Base-by-base conservation (phyloP, 805 yeast genomes). In the Hanseniaspora occidentalis region DNA sequence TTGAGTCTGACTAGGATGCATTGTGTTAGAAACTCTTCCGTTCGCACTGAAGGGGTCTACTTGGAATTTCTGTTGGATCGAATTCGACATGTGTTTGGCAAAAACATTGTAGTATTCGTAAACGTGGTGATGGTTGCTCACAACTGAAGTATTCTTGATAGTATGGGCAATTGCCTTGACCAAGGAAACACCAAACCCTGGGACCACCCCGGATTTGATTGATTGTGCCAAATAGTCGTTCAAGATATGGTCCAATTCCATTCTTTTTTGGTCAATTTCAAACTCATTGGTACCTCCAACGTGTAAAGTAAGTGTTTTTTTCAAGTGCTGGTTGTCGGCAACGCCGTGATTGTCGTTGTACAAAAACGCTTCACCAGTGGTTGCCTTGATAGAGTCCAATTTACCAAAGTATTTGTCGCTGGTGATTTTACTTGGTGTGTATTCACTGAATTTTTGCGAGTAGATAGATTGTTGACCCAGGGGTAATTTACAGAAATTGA, bases 361-460 rank as follows among this genome's bases (percentile, higher is more conserved):
- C 13, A 57, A 38, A 33, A 57, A 52, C 10, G 57, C 51, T 38
- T 58, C 61, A 7, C 54, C 57, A 11, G 53, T 52, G 2, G 61
- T 56, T 7, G 57, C 57, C 39, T 56, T 56, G 9, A 57, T 37
- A 3, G 61, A 51, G 22, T 54, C 58, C 8, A 57, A 14, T 6
- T 42, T 43, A 11, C 62, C 61, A 39, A 47, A 57, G 37, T 47
- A 58, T 26, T 46, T 40, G n/a, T 47, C 43, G 2, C 52, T 53
- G n/a, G 50, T 48, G n/a, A 52, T 50, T 9, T 54, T 50, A 38
- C 61, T 53, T 10, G 62, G 62, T 9, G 52, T 49, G 26, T 27
- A 42, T 18, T 52, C 46, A 37, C 59, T 52, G 31, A 48, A 56
- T 14, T 49, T 45, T 14, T 56, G 57, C 3, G 58, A 51, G 37